Evolutionary conservation across 495 filamentous ascomycete genomes (phyloP), one percentile per base, ranked within the genome.

Genomic region (Cercophora samala): DNA sequence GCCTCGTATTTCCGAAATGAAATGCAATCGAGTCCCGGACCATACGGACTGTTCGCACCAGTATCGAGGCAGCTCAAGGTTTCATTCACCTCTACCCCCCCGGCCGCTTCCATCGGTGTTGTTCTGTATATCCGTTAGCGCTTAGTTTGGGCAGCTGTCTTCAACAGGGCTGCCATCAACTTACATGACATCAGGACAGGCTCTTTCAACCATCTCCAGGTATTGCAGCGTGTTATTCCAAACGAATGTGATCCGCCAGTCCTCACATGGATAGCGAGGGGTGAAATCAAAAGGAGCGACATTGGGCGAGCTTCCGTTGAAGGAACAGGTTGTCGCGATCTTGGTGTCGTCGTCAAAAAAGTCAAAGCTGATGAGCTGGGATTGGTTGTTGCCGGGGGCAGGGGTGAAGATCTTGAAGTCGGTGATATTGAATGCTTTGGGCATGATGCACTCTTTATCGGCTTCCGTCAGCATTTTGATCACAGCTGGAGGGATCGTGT

Each of bases 231-330:
- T 19, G 70, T 83, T 25, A n/a, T 82, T 60, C 79, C 82, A 68
- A 79, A 86, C 75, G 82, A 87, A 76, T 66, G 83, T 21, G 78
- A 86, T 70, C 71, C 73, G 22, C 15, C 25, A n/a, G 64, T 76
- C 61, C 17, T 75, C 64, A 76, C 76, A 75, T 58, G 73, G 29
- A 66, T 70, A 71, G 66, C 74, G 62, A 1, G 70, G 58, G 5
- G 70, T 62, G 4, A 68, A 64, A 0, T 67, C 76, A 9, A 58
- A n/a, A 3, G 60, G 62, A 46, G 65, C 75, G 11, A 67, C 64
- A 25, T 71, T 78, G 24, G 54, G 24, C 19, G 75, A 75, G 17
- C 69, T 72, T 37, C 54, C 58, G 62, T 79, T 76, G 67, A 60
- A 64, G 37, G 71, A 68, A 68, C 77, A 79, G 13, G 52, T 13